Conservation (phyloP, 352 stramenopile species). For the Thraustochytrium striatum region DNA sequence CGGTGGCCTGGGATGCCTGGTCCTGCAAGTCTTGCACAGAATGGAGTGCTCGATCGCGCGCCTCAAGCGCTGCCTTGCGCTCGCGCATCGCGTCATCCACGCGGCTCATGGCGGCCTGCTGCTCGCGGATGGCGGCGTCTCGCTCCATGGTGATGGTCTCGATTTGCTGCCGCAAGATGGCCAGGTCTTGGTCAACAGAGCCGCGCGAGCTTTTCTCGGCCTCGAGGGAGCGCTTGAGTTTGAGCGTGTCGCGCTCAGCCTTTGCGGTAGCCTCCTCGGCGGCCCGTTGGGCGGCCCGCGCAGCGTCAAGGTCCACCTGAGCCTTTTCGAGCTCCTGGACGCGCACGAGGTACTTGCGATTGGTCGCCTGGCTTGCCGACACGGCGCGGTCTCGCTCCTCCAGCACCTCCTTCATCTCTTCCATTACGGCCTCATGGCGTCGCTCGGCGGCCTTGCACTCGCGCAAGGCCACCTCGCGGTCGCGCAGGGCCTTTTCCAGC, state of each 20-base stretch:
- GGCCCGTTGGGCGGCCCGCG: background rate
- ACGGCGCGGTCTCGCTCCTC: constrained; percentile 41
- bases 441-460: constrained; percentile 17
- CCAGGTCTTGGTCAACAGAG: constrained; percentile 19
- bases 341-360: constrained; percentile 33
- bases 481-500: constrained; percentile 36
- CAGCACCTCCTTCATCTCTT: constrained; percentile 47
- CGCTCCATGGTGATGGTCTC: constrained; percentile 29
- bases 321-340: constrained; percentile 27
- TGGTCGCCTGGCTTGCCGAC: background rate
- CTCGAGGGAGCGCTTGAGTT: background rate
- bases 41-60: background rate
- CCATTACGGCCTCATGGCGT: constrained; percentile 19
- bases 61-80: constrained; percentile 19
- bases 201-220: background rate
- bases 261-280: constrained; percentile 2
- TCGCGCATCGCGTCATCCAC: constrained; percentile 20
- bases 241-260: background rate
- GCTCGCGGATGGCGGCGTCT: constrained; percentile 31
- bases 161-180: constrained; percentile 36
- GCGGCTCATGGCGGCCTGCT: constrained; percentile 37
- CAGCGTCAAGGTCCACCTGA: background rate
- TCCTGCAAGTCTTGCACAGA: too few species aligned
- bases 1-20: too few species aligned
- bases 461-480: constrained; percentile 38